Base-by-base conservation (phyloP, 371 early-diverging fungal species). In the Caulochytrium protostelioides region DNA sequence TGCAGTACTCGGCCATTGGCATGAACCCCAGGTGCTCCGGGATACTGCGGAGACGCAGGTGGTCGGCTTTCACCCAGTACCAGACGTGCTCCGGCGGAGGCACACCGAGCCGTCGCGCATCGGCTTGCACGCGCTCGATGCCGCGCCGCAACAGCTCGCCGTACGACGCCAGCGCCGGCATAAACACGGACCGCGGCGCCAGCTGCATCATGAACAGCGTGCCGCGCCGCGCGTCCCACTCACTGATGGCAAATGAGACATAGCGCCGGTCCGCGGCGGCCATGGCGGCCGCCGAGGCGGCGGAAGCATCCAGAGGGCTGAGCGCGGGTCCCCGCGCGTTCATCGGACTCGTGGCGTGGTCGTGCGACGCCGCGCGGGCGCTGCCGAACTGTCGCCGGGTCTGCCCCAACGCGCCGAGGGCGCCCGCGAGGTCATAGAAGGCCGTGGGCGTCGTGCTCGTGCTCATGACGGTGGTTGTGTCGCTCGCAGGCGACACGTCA, bases 21-120 rank as follows among this genome's bases (percentile, higher is more conserved):
- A 50, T 38, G 34, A 51, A 56, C 12, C 48, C 52, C n/a, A 56
- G 37, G n/a, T 52, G 47, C 22, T 44, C 35, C 10, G 52, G 52
- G 9, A 54, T 35, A 12, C 38, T 37, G 18, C 36, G 33, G 10
- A 54, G 36, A 18, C 54, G 14, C 17, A 37, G 21, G 32, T 54
- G 49, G 24, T 46, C 24, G 2, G 21, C 24, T 4, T 44, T 23
- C n/a, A 50, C 43, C 49, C 55, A 50, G 36, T 50, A 49, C 55
- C 55, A 54, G 16, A 54, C 37, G 24, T 49, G 46, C 18, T 38
- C 35, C 6, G 41, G 39, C 3, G 50, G 38, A 0, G 40, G 37
- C 3, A 38, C 27, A 26, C 26, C 39, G n/a, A 1, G 5, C 22
- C 38, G 28, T 14, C 39, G 32, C 1, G 45, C 42, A 21, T 49